A percentile compares a stretch with the other conserved stretches of the same genome.
Evolutionary conservation across 306 rosid genomes (phyloP).

Genomic region (Begonia loranthoides): DNA sequence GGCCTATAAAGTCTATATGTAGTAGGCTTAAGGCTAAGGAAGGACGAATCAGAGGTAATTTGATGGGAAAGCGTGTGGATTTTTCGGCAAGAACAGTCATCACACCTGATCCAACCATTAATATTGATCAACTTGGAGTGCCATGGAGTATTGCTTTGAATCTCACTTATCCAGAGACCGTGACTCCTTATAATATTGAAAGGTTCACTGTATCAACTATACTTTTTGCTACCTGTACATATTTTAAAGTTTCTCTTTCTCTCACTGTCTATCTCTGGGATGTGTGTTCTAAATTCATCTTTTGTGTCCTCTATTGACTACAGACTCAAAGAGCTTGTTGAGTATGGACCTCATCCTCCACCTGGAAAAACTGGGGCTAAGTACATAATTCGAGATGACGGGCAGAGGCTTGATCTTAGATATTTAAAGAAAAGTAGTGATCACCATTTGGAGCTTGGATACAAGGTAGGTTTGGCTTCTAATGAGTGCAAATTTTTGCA

Average conservation of each 20-base stretch:
- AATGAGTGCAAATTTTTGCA: neutral
- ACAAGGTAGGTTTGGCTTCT: conserved; percentile 39
- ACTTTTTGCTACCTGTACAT: conserved; percentile 1
- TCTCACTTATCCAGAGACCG: conserved; percentile 96
- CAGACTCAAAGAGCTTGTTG: conserved; percentile 96
- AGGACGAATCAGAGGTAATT: conserved; percentile 97
- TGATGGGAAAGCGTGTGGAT: conserved; percentile 98
- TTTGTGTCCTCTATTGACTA: conserved; percentile 5
- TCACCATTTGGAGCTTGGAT: conserved; percentile 99
- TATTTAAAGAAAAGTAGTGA: conserved; percentile 94
- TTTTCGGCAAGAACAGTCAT: conserved; percentile 98
- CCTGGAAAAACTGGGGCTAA: conserved; percentile 99
- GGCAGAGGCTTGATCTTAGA: conserved; percentile 97
- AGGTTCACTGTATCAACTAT: conserved; percentile 24
- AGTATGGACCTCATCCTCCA: conserved; percentile 97
- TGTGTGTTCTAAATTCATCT: neutral
- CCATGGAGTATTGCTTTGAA: conserved; percentile 98
- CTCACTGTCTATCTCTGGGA: no score
- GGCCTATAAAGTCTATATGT: conserved; percentile 95
- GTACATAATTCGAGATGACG: conserved; percentile 95
- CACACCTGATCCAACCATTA: conserved; percentile 94
- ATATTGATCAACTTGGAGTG: conserved; percentile 88
- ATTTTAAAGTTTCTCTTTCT: neutral
- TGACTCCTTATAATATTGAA: conserved; percentile 95
- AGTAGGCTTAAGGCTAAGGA: conserved; percentile 99